Conservation (phyloP, 2,329 filamentous ascomycete species). For the Curvularia verruculosa region DNA sequence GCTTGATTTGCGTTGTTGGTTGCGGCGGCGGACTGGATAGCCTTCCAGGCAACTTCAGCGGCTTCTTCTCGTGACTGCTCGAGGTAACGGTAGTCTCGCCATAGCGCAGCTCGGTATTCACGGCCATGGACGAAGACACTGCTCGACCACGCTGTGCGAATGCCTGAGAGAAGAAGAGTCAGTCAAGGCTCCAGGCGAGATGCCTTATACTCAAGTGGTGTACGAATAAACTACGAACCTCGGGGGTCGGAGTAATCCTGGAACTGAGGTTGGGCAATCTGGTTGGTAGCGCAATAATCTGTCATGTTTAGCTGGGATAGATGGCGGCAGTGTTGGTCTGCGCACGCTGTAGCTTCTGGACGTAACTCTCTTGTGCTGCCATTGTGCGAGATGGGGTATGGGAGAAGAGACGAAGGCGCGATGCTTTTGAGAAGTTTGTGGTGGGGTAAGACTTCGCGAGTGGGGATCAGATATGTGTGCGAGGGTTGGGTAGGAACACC, state of each 20-base stretch:
- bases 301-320: conserved; percentile 18
- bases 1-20: conserved; percentile 22
- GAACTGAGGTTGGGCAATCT: conserved; percentile 46
- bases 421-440: conserved; percentile 21
- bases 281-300: conserved; percentile 44
- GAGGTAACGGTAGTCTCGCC: conserved; percentile 47
- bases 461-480: conserved; percentile 31
- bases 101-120: conserved; percentile 43
- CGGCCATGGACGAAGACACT: conserved; percentile 44
- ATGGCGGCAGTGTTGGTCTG: conserved; percentile 6
- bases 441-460: conserved; percentile 31
- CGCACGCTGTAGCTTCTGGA: conserved; percentile 45
- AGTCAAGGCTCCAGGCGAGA: conserved; percentile 12
- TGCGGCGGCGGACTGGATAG: conserved; percentile 26
- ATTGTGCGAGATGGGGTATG: conserved; percentile 29
- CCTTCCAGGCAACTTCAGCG: conserved; percentile 44
- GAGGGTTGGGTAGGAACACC: conserved; percentile 30
- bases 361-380: conserved; percentile 39
- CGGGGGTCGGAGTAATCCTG: conserved; percentile 48
- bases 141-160: conserved; percentile 46
- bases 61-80: conserved; percentile 47
- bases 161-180: conserved; percentile 29
- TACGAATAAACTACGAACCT: conserved; percentile 31
- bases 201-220: neutral
- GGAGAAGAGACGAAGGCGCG: conserved; percentile 18